phyloP scores from a whole-genome alignment of 2,329 filamentous ascomycete species.

The Aspergillus sp. region DNA sequence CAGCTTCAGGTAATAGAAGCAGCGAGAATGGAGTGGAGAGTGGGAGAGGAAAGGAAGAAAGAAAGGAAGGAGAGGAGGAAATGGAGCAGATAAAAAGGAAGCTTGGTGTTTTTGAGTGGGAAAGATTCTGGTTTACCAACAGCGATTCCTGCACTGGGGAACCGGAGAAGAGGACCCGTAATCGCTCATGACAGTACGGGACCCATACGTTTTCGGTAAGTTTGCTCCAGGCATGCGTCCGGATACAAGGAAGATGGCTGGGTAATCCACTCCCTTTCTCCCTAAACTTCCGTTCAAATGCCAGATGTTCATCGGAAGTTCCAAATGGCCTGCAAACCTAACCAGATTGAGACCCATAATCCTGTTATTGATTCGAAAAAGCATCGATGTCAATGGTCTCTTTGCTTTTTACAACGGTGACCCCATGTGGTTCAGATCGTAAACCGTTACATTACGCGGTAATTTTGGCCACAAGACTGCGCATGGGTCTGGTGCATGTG shows the following conservation, averaged over 20 bases:
- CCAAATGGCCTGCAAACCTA: no score
- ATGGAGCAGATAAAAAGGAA: constrained; percentile 31
- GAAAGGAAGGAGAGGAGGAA: constrained; percentile 26
- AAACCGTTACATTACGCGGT: no score
- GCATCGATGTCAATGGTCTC: constrained; percentile 7
- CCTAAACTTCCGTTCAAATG: neutral
- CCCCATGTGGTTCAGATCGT: no score
- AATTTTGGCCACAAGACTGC: neutral
- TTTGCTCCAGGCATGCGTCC: constrained; percentile 15
- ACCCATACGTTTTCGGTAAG: constrained; percentile 23
- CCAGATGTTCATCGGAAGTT: no score
- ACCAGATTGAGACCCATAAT: constrained; percentile 3
- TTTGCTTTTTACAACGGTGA: neutral
- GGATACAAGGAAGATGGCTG: constrained; percentile 25
- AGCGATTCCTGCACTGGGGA: constrained; percentile 16
- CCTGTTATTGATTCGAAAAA: constrained; percentile 10
- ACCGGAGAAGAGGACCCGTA: constrained; percentile 37
- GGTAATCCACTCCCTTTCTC: constrained; percentile 2
- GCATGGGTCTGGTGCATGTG: constrained; percentile 13
- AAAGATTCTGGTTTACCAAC: constrained; percentile 22
- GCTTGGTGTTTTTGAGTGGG: constrained; percentile 27
- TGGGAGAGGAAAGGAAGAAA: constrained; percentile 25
- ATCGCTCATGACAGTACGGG: constrained; percentile 31
- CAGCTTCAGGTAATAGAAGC: constrained; percentile 29
- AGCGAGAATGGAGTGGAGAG: constrained; percentile 28